A percentile compares a stretch with the other conserved stretches of the same genome.
Evolutionary conservation across 2,329 filamentous ascomycete species (phyloP).

Genomic region (Ambrosiella xylebori): DNA sequence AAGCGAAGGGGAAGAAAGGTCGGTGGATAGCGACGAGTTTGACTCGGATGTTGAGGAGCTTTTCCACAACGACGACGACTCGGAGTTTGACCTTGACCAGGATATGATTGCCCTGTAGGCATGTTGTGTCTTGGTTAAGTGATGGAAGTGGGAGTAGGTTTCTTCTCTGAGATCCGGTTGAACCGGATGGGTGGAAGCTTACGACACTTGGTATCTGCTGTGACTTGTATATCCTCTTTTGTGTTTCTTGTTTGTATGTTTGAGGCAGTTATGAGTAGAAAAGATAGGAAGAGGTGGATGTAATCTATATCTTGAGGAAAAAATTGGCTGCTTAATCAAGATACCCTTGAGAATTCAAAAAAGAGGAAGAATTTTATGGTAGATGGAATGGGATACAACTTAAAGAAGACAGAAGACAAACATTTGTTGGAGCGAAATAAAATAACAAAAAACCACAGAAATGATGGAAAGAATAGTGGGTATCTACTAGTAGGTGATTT

Average conservation of each 20-base stretch:
- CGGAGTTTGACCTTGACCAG: constrained; percentile 11
- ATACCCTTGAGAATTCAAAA: neutral
- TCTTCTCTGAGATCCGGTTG: too few species aligned
- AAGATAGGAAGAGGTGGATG: neutral
- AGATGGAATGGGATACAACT: neutral
- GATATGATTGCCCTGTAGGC: constrained; percentile 13
- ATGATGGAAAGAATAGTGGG: too few species aligned
- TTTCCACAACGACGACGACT: constrained; percentile 33
- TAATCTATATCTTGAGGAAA: neutral
- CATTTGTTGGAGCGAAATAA: neutral
- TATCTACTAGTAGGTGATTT: too few species aligned
- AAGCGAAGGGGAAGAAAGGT: constrained; percentile 66
- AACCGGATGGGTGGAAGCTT: too few species aligned
- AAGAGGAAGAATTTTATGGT: neutral
- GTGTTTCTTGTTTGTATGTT: neutral
- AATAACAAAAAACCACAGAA: too few species aligned
- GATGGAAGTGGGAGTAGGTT: neutral
- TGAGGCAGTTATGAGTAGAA: neutral
- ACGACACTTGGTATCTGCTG: neutral
- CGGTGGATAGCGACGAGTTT: constrained; percentile 57
- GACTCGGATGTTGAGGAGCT: constrained; percentile 62
- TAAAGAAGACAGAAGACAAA: neutral
- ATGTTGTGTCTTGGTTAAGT: neutral
- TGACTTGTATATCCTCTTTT: neutral
- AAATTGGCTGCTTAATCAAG: neutral